phyloP scores from a whole-genome alignment of 2,329 filamentous ascomycete genomes.

The Trichoderma sp. region DNA sequence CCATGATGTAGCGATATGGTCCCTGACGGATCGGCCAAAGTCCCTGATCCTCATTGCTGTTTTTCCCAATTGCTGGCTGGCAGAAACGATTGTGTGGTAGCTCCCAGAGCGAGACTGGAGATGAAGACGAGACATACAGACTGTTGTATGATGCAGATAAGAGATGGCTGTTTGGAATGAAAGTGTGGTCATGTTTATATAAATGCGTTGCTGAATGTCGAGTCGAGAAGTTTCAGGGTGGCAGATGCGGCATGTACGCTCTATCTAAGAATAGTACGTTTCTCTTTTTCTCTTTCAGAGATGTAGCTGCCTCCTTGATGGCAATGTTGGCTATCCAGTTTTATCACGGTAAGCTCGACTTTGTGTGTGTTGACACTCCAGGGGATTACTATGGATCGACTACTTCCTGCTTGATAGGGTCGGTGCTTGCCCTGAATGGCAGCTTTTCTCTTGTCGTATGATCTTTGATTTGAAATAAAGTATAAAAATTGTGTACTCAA shows the following conservation, averaged over 20 bases:
- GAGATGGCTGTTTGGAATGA: not conserved
- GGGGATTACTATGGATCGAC: not conserved
- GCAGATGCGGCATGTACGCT: not conserved
- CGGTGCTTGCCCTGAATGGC: not conserved
- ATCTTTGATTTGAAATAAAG: not conserved
- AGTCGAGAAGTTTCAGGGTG: not conserved
- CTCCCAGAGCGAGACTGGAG: slow-evolving; percentile 22
- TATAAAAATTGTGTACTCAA: not conserved
- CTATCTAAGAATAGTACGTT: not conserved
- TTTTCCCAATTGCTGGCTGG: not conserved
- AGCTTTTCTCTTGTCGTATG: not conserved
- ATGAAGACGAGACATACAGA: not conserved
- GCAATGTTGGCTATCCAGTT: not conserved
- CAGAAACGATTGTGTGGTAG: not conserved
- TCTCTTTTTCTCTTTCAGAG: not conserved
- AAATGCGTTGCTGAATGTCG: not conserved
- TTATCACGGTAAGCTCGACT: not conserved
- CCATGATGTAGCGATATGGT: not conserved
- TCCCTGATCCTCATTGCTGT: not conserved
- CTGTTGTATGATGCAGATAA: not conserved
- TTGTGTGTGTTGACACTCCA: not conserved
- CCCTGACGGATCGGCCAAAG: not conserved
- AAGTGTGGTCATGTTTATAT: not conserved
- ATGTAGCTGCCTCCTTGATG: not conserved
- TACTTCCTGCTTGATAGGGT: not conserved